Base-by-base conservation (phyloP, 2,329 filamentous ascomycete genomes). In the Myriosclerotinia scirpicola region DNA sequence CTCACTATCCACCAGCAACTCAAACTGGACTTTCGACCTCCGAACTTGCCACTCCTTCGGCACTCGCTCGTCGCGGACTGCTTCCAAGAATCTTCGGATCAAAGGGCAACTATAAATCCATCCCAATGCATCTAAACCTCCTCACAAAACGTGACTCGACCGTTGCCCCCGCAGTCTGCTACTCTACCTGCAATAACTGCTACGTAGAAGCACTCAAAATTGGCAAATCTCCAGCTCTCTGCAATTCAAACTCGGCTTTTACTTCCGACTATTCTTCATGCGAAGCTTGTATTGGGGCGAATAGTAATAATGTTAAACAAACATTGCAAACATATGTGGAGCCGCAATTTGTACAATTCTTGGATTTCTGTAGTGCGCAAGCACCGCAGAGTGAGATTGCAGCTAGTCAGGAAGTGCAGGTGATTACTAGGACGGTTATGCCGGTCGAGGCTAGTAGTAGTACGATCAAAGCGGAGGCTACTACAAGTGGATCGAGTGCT, bases 181-280 rank as follows among this genome's bases (percentile, higher is more conserved):
- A 76, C 69, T 77, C 76, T 5, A 55, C 72, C 0, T 90, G 88
- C 75, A 82, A 87, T 69, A 78, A 80, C 40, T 81, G 80, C 20
- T 79, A 75, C 44, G 54, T 80, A 3, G 82, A 84, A 70, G 84
- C 78, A 0, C 78, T 84, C 65, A 70, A 67, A 0, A 69, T 78
- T 1, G 87, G 87, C 36, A 85, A 86, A 72, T 75, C 73, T 0
- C 68, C 78, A 0, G 70, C 55, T 0, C 80, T 89, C 1, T 89
- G 87, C 73, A 70, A 64, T 0, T 0, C 61, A 0, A 74, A 61
- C 8, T 84, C 83, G 0, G 67, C 75, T 0, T 89, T 87, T 76
- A 55, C 59, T 3, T 55, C 63, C 0, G 73, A 74, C 30, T 76
- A 80, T 14, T 20, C 61, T 0, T 54, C 65, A 0, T 89, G 86